Conservation (phyloP, 2,329 filamentous ascomycete genomes). For the Diplodia seriata region DNA sequence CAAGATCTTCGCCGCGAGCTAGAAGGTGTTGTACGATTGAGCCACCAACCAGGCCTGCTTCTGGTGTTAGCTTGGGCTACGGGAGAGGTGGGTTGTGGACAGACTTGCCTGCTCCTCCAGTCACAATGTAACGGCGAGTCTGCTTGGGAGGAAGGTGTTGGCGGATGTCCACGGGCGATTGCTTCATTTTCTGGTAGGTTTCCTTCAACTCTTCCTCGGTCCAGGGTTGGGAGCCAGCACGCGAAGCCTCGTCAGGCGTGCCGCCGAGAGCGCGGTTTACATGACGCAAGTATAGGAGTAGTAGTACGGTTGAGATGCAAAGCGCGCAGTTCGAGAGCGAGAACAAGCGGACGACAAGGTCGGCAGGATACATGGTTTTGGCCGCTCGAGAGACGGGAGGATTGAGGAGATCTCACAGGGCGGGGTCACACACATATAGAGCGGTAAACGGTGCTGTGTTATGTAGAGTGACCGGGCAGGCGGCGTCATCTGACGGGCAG, state of each 20-base stretch:
- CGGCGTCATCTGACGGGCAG: conserved; percentile 18
- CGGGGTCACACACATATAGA: not conserved
- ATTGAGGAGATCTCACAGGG: not conserved
- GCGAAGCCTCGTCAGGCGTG: conserved; percentile 33
- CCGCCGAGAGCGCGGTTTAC: conserved; percentile 33
- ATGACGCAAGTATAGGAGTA: conserved; percentile 34
- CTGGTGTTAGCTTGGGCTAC: not conserved
- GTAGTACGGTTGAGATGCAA: not conserved
- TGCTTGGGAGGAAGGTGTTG: conserved; percentile 48
- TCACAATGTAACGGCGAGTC: conserved; percentile 48
- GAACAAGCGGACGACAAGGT: not conserved
- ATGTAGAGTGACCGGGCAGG: conserved; percentile 5
- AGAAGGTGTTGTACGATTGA: conserved; percentile 63
- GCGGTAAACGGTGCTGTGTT: not conserved
- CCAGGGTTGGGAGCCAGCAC: conserved; percentile 34
- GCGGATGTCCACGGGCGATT: conserved; percentile 44
- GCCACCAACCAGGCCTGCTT: conserved; percentile 61
- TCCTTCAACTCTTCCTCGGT: conserved; percentile 44
- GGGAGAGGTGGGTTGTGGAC: not conserved
- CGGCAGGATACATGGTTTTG: conserved; percentile 10
- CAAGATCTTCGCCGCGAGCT: conserved; percentile 58
- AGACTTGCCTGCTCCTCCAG: conserved; percentile 46
- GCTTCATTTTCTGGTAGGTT: conserved; percentile 42
- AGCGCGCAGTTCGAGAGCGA: not conserved
- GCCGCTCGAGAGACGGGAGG: not conserved